phyloP scores from a whole-genome alignment of 164 flowering plant genomes.

The Macadamia integrifolia region DNA sequence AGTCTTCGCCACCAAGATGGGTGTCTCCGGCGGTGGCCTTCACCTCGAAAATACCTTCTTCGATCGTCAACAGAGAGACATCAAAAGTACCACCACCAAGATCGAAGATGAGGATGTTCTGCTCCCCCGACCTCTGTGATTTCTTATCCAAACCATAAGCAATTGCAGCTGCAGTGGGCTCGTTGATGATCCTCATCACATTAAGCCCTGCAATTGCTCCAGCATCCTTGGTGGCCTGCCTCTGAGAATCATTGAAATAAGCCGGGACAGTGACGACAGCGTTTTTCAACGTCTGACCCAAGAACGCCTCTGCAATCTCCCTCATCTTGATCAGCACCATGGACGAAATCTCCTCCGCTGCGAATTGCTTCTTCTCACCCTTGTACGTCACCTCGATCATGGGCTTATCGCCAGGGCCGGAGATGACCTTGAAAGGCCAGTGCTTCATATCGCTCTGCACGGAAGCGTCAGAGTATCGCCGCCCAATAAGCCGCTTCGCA shows the following conservation, averaged over 20 bases:
- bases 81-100: conserved; percentile 24
- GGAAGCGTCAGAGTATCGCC: conserved; percentile 20
- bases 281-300: conserved; percentile 10
- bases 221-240: conserved; percentile 30
- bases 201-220: conserved; percentile 25
- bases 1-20: conserved; percentile 26
- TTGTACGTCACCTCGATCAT: conserved; percentile 22
- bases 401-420: conserved; percentile 23
- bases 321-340: conserved; percentile 25
- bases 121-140: conserved; percentile 7
- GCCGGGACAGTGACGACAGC: conserved; percentile 29
- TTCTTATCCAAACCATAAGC: conserved; percentile 31
- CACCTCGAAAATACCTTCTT: conserved; percentile 29
- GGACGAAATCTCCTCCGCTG: conserved; percentile 25
- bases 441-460: conserved; percentile 25
- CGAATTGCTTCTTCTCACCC: conserved; percentile 22
- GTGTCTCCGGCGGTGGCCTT: conserved; percentile 29
- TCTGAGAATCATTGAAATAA: conserved; percentile 26
- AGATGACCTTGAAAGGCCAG: conserved; percentile 24
- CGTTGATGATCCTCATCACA: conserved; percentile 28
- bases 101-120: conserved; percentile 20
- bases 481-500: conserved; percentile 25
- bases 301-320: conserved; percentile 19
- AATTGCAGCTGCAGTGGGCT: conserved; percentile 32
- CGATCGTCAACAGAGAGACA: conserved; percentile 24